A percentile compares a stretch with the other conserved stretches of the same genome.
Conservation (phyloP, 1,139 yeast genomes). For the Zygosaccharomyces sapae region DNA sequence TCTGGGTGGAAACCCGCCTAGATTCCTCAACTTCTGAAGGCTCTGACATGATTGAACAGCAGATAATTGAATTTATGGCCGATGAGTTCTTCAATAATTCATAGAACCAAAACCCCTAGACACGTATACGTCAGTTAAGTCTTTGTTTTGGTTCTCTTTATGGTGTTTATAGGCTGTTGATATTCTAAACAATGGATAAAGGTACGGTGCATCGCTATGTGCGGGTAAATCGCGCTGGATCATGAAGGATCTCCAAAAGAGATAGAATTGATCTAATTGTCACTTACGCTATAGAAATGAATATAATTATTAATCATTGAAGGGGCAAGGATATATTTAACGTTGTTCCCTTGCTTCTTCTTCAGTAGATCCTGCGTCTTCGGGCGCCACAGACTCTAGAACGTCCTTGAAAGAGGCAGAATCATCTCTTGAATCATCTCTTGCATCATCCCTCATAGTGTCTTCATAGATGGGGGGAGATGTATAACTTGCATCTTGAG, state of each 20-base stretch:
- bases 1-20: slow-evolving; percentile 50
- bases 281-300: slow-evolving; percentile 5
- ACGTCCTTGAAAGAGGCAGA: background rate
- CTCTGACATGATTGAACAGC: background rate
- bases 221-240: slow-evolving; percentile 3
- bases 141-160: background rate
- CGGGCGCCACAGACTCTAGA: background rate
- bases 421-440: background rate
- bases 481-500: background rate
- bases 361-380: background rate
- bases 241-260: background rate
- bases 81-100: background rate
- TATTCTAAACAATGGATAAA: slow-evolving; percentile 1
- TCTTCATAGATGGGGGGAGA: background rate
- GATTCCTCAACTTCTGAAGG: slow-evolving; percentile 33
- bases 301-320: background rate
- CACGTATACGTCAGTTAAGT: background rate
- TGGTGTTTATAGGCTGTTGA: background rate
- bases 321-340: background rate
- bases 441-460: background rate
- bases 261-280: background rate
- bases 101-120: background rate
- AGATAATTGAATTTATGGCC: background rate
- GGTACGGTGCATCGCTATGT: slow-evolving; percentile 1
- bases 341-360: background rate